Evolutionary conservation across 176 grass and related monocot species (phyloP).

Genomic region (Avena atlantica): DNA sequence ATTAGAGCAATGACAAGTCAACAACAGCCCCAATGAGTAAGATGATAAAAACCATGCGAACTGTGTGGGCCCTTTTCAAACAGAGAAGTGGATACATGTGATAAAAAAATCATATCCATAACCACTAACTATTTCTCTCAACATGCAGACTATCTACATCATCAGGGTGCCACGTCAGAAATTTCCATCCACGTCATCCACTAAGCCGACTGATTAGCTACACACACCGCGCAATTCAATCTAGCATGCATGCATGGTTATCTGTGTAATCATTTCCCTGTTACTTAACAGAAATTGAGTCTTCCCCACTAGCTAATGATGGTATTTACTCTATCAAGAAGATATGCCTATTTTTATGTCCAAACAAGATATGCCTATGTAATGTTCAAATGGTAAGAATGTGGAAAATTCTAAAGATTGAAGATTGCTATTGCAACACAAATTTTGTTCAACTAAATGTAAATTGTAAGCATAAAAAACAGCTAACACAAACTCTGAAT

Average conservation of each 20-base stretch:
- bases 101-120: not conserved
- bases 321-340: not conserved
- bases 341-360: not conserved
- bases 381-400: not conserved
- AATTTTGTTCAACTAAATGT: not conserved
- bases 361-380: slow-evolving; percentile 2
- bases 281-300: too few species aligned
- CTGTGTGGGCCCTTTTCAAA: not conserved
- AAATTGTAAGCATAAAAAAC: slow-evolving; percentile 14
- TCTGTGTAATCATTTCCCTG: too few species aligned
- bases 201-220: too few species aligned
- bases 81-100: not conserved
- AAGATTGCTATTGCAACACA: not conserved
- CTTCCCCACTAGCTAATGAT: too few species aligned
- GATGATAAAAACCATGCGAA: not conserved
- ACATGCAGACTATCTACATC: too few species aligned
- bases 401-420: not conserved
- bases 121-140: too few species aligned
- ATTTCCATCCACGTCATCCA: too few species aligned
- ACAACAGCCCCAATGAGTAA: not conserved
- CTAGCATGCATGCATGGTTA: too few species aligned
- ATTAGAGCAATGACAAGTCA: not conserved
- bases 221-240: too few species aligned
- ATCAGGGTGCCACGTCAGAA: too few species aligned
- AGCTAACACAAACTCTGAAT: not conserved